phyloP scores from a whole-genome alignment of 352 stramenopile genomes.

The Globisporangium sylvaticum region DNA sequence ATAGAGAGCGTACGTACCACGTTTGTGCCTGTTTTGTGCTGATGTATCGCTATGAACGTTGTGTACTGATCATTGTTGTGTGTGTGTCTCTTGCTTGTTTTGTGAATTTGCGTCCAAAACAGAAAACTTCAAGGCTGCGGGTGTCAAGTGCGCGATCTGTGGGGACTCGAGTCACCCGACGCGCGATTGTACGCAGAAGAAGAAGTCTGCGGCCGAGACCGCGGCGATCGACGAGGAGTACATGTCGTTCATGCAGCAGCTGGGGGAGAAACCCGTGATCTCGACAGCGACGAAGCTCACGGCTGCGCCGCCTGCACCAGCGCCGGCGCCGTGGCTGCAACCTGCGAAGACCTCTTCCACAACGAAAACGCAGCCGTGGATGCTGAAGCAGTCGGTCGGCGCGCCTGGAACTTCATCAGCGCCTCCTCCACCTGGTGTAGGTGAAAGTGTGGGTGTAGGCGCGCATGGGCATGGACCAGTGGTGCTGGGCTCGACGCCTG shows the following conservation, averaged over 20 bases:
- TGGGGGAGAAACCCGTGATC: conserved; percentile 71
- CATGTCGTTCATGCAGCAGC: conserved; percentile 84
- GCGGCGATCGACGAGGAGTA: conserved; percentile 85
- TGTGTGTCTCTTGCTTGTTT: not conserved
- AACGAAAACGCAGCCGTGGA: conserved; percentile 51
- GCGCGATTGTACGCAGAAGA: conserved; percentile 94
- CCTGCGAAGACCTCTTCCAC: conserved; percentile 42
- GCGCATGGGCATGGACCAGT: conserved; percentile 13
- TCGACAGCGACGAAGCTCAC: conserved; percentile 44
- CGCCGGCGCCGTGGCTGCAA: conserved; percentile 64
- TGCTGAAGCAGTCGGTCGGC: conserved; percentile 44
- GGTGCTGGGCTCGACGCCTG: conserved; percentile 38
- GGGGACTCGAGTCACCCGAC: conserved; percentile 97
- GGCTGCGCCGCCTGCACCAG: conserved; percentile 13
- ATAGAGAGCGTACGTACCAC: conserved; percentile 66
- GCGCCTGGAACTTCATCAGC: conserved; percentile 33
- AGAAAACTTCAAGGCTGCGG: conserved; percentile 73
- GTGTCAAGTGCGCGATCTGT: conserved; percentile 97
- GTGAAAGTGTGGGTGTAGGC: not conserved
- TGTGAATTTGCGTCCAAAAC: conserved; percentile 20
- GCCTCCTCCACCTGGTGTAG: conserved; percentile 23
- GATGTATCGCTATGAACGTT: not conserved
- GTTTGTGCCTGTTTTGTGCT: conserved; percentile 17
- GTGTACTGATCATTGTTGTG: not conserved
- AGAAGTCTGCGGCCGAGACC: conserved; percentile 63